Percentiles rank a stretch among this genome's conserved stretches.
Conservation (phyloP, 108 stramenopile genomes). For the Cyclotella choctawhatcheeana region DNA sequence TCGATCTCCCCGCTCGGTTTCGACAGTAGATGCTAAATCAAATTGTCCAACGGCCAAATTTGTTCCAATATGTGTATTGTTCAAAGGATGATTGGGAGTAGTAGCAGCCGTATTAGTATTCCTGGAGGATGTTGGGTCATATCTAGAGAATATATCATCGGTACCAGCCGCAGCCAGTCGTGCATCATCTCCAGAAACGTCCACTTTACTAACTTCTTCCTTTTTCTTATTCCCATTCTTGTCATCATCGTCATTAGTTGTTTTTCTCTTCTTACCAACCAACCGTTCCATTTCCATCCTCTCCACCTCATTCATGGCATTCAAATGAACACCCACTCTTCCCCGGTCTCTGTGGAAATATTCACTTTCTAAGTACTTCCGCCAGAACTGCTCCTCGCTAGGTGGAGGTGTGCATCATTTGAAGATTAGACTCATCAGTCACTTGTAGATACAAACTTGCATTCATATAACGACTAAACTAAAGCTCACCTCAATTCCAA, state of each 20-base stretch:
- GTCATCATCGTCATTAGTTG: slow-evolving; percentile 5
- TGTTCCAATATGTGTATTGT: slow-evolving; percentile 45
- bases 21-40: slow-evolving; percentile 83
- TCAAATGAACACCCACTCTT: slow-evolving; percentile 61
- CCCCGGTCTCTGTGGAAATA: slow-evolving; percentile 92
- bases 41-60: slow-evolving; percentile 85
- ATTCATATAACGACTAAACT: no score
- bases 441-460: no score
- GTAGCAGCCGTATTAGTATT: no score
- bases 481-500: slow-evolving; percentile 81
- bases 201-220: slow-evolving; percentile 18
- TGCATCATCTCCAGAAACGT: slow-evolving; percentile 40
- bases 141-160: slow-evolving; percentile 83
- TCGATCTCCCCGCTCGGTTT: slow-evolving; percentile 78
- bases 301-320: slow-evolving; percentile 34
- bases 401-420: no score
- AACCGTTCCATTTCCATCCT: slow-evolving; percentile 33
- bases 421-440: no score
- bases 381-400: slow-evolving; percentile 91
- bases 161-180: slow-evolving; percentile 84
- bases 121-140: slow-evolving; percentile 82
- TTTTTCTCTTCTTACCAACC: slow-evolving; percentile 17
- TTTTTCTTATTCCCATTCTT: slow-evolving; percentile 23
- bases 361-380: slow-evolving; percentile 85
- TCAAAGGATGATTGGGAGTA: slow-evolving; percentile 3